These are phyloP conservation scores for Aspergillus sp. DNA, from an alignment of 2,329 filamentous ascomycete species.

Conservation along the genomic window DNA sequence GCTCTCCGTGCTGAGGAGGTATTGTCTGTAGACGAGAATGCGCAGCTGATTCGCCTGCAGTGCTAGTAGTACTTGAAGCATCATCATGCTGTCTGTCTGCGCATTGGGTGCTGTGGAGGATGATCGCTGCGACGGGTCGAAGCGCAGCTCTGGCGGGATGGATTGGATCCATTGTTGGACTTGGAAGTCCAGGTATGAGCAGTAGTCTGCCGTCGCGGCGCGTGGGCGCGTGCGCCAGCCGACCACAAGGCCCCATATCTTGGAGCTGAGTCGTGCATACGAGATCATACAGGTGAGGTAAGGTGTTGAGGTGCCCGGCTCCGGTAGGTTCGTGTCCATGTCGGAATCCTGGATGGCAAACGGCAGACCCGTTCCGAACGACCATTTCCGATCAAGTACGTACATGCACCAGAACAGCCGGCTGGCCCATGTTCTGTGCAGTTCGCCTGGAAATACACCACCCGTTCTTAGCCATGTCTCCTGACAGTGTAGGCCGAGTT, in stretches of 20 bases:
- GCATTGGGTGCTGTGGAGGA: neutral
- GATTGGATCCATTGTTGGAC: conserved; percentile 51
- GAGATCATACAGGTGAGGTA: conserved; percentile 53
- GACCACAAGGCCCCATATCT: conserved; percentile 50
- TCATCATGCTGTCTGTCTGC: conserved; percentile 40
- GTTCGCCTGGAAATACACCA: conserved; percentile 39
- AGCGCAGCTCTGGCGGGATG: conserved; percentile 46
- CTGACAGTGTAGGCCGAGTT: conserved; percentile 53
- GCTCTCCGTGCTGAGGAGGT: conserved; percentile 42
- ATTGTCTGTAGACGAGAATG: conserved; percentile 49
- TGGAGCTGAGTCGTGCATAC: conserved; percentile 50
- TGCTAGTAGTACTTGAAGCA: conserved; percentile 47
- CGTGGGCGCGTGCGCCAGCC: conserved; percentile 36
- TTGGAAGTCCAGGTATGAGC: conserved; percentile 44
- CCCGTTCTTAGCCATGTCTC: conserved; percentile 42
- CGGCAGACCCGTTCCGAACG: conserved; percentile 54
- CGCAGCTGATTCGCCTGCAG: conserved; percentile 51
- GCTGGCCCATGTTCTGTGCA: conserved; percentile 38
- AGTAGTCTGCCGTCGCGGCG: conserved; percentile 41
- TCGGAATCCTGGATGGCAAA: conserved; percentile 53
- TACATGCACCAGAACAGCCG: conserved; percentile 56
- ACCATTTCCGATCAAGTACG: conserved; percentile 55
- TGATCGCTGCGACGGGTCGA: conserved; percentile 32
- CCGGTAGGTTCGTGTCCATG: conserved; percentile 52
- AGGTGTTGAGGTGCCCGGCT: conserved; percentile 42